phyloP scores from a whole-genome alignment of 2,329 filamentous ascomycete species.

The Penicillium occitanis region DNA sequence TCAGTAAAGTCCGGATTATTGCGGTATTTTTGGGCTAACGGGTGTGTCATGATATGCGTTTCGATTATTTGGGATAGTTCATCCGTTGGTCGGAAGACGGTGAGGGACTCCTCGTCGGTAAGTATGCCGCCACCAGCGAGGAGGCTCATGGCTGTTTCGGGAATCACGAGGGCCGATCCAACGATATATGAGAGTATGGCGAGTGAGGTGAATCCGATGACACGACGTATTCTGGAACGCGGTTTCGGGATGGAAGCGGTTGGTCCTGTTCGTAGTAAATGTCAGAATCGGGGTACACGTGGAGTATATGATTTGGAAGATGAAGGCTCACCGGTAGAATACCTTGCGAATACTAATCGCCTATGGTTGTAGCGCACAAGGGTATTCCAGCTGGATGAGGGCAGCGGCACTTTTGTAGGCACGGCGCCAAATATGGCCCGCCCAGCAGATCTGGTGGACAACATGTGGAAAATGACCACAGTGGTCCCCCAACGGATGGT shows the following conservation, averaged over 20 bases:
- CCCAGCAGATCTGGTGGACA: constrained; percentile 7
- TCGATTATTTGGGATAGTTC: constrained; percentile 62
- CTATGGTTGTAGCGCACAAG: background rate
- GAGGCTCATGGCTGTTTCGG: constrained; percentile 30
- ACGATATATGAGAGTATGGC: constrained; percentile 36
- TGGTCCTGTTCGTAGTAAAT: background rate
- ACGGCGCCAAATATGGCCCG: background rate
- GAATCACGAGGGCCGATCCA: constrained; percentile 32
- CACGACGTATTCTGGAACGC: constrained; percentile 35
- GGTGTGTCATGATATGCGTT: constrained; percentile 70
- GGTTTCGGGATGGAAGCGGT: constrained; percentile 23
- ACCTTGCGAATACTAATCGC: constrained; percentile 3
- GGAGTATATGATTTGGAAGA: background rate
- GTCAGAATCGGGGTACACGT: background rate
- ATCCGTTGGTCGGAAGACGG: constrained; percentile 61
- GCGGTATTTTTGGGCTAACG: constrained; percentile 69
- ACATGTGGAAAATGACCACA: constrained; percentile 16
- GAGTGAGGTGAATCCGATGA: constrained; percentile 39
- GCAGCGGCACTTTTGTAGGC: constrained; percentile 16
- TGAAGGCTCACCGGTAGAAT: constrained; percentile 6
- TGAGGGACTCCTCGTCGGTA: constrained; percentile 71
- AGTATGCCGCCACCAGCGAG: constrained; percentile 44
- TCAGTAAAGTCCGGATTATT: constrained; percentile 66
- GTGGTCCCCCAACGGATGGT: background rate
- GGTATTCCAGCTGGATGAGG: constrained; percentile 4